Percentiles rank a stretch among this genome's conserved stretches.
Conservation (phyloP, 2,329 filamentous ascomycete species). For the Lasiodiplodia sp. region DNA sequence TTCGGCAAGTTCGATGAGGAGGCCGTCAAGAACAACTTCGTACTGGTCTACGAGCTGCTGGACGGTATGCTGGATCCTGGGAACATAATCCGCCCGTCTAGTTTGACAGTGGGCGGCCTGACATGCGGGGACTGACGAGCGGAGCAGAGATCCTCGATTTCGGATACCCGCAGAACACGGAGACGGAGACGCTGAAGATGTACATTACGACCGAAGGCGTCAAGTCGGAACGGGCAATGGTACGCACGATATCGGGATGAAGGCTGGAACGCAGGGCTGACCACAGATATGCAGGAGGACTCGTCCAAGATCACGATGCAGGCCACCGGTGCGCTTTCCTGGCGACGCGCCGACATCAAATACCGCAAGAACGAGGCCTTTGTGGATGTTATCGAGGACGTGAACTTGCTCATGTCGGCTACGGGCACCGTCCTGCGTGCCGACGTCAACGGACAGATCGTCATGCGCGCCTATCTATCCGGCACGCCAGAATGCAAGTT, state of each 20-base stretch:
- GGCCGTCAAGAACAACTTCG: constrained; percentile 99
- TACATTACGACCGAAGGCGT: constrained; percentile 99
- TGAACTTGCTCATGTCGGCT: constrained; percentile 98
- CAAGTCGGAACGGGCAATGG: constrained; percentile 81
- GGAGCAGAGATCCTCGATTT: constrained; percentile 92
- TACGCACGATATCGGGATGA: constrained; percentile 32
- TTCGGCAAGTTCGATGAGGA: constrained; percentile 99
- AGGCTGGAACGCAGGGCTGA: constrained; percentile 32
- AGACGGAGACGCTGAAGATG: constrained; percentile 99
- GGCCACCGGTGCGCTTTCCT: constrained; percentile 94
- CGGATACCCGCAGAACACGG: constrained; percentile 98
- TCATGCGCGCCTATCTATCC: constrained; percentile 97
- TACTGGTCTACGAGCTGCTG: constrained; percentile 94
- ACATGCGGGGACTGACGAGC: constrained; percentile 1
- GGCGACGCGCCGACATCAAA: constrained; percentile 96
- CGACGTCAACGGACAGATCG: constrained; percentile 95
- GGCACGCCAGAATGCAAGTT: constrained; percentile 99
- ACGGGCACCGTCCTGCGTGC: constrained; percentile 93
- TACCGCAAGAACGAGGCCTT: constrained; percentile 99
- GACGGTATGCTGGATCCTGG: constrained; percentile 67
- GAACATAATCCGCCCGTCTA: background rate
- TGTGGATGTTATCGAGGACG: constrained; percentile 98
- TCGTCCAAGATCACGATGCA: constrained; percentile 99
- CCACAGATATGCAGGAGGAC: constrained; percentile 66
- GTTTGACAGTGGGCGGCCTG: background rate